Base-by-base conservation (phyloP, 1,284 basidiomycete species). In the Rhodotorula glutinis region DNA sequence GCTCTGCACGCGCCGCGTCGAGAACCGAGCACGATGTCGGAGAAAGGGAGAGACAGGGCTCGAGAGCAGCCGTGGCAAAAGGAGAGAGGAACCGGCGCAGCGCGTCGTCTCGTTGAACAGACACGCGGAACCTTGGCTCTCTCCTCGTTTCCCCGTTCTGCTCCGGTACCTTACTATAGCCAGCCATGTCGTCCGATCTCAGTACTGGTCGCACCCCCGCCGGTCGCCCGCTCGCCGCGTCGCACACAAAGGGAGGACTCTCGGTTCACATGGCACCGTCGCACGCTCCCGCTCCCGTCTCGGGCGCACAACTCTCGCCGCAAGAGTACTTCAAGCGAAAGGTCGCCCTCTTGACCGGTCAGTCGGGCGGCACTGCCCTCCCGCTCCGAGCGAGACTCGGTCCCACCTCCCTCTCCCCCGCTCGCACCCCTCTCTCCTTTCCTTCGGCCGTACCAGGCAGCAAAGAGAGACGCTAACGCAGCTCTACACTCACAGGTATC, bases 301-400 rank as follows among this genome's bases (percentile, higher is more conserved):
- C 43, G n/a, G 65, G 65, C 43, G 54, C 62, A 10, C 60, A 71
- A n/a, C 47, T 74, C 25, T 54, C 70, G 4, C 85, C 86, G 0
- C 87, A 87, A 73, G 88, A 90, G 69, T 94, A 90, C 78, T 82
- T 84, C 73, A 87, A 88, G 80, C 86, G 91, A 79, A 93, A 92
- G 78, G 89, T 94, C 70, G 91, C 91, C 21, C 82, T 94, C 65
- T 88, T 94, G 74, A 90, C 89, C 74, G 91, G 91, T 90, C 74
- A 65, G 82, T 33, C 44, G 9, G 11, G 41, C 17, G 9, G 41
- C 41, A 10, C 11, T 43, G 41, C 41, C 17, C 9, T 17, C 41
- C 11, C 41, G 41, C 9, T 10, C 41, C 41, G 17, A 9, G 41
- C 41, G 17, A 9, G 43, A 3, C 21, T 47, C 43, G n/a, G 16